Evolutionary conservation across 306 rosid species (phyloP).

Genomic region (Castanea mollissima): DNA sequence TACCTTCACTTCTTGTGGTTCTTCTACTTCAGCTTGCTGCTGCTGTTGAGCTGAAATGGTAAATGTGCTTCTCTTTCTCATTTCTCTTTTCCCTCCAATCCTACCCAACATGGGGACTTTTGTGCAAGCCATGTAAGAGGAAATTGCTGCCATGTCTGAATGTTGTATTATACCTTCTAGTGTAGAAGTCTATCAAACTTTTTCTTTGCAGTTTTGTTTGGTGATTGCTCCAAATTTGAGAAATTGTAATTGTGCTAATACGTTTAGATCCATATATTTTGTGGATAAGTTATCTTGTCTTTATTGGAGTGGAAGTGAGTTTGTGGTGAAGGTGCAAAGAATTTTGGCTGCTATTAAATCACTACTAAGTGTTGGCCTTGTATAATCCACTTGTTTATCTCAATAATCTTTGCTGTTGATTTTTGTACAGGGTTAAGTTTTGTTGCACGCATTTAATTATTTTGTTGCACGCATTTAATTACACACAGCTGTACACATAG

Average conservation of each 20-base stretch:
- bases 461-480: too few relatives aligned
- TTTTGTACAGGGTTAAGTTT: slow-evolving; percentile 11
- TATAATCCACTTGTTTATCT: not conserved
- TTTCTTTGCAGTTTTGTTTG: slow-evolving; percentile 9
- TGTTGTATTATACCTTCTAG: slow-evolving; percentile 4
- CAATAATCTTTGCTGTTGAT: not conserved
- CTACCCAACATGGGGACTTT: slow-evolving; percentile 52
- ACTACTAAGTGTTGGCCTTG: slow-evolving; percentile 24
- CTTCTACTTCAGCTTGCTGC: slow-evolving; percentile 47
- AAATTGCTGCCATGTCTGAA: slow-evolving; percentile 70
- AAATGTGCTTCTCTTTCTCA: slow-evolving; percentile 29
- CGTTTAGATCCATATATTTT: slow-evolving; percentile 14
- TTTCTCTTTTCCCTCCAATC: slow-evolving; percentile 39
- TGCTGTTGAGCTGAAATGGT: slow-evolving; percentile 53
- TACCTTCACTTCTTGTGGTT: slow-evolving; percentile 28
- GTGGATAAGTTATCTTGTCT: slow-evolving; percentile 54
- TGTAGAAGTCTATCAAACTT: not conserved
- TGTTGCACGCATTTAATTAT: too few relatives aligned
- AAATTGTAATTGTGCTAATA: slow-evolving; percentile 1
- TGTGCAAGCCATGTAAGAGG: slow-evolving; percentile 56
- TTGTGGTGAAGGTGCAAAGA: slow-evolving; percentile 31
- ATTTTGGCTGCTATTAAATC: not conserved
- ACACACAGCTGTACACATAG: too few relatives aligned
- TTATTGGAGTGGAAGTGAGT: slow-evolving; percentile 15
- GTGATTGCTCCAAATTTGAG: slow-evolving; percentile 3